Evolutionary conservation across 371 early-diverging fungal species (phyloP).

Genomic region (Mortierella sp.): DNA sequence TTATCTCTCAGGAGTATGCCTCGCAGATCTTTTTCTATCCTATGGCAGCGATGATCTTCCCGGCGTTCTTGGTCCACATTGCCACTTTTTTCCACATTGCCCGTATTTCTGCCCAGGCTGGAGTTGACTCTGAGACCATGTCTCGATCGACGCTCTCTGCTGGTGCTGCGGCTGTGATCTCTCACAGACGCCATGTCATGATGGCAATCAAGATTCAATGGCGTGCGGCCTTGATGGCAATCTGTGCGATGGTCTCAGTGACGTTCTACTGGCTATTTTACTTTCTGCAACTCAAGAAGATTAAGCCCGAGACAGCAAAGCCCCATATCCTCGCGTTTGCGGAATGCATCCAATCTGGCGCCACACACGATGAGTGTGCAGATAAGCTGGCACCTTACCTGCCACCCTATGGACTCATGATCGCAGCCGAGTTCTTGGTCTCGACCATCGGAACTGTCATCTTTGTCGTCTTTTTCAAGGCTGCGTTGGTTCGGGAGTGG

Average conservation of each 20-base stretch:
- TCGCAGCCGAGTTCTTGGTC: constrained; percentile 69
- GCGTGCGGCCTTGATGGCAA: constrained; percentile 72
- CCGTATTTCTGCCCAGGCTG: constrained; percentile 60
- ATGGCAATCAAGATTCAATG: constrained; percentile 75
- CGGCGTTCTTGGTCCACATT: constrained; percentile 67
- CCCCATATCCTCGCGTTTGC: constrained; percentile 59
- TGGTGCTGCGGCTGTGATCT: constrained; percentile 57
- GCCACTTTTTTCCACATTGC: constrained; percentile 74
- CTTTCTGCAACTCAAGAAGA: constrained; percentile 63
- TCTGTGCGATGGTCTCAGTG: constrained; percentile 61
- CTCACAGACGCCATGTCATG: constrained; percentile 67
- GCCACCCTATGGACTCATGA: constrained; percentile 69
- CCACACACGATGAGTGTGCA: constrained; percentile 55
- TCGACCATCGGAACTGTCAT: constrained; percentile 67
- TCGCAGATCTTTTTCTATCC: constrained; percentile 71
- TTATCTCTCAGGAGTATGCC: constrained; percentile 62
- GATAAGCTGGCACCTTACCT: constrained; percentile 32
- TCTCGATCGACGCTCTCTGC: constrained; percentile 58
- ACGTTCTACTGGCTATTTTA: constrained; percentile 71
- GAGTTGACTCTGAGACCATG: constrained; percentile 63
- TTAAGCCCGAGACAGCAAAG: constrained; percentile 39
- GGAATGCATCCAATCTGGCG: constrained; percentile 57
- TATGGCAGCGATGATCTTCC: constrained; percentile 68
- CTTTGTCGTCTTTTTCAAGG: constrained; percentile 72
- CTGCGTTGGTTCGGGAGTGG: constrained; percentile 67